Evolutionary conservation across 495 filamentous ascomycete species (phyloP), one percentile per base, ranked within the genome.

Genomic region (Pyrenula aspistea): DNA sequence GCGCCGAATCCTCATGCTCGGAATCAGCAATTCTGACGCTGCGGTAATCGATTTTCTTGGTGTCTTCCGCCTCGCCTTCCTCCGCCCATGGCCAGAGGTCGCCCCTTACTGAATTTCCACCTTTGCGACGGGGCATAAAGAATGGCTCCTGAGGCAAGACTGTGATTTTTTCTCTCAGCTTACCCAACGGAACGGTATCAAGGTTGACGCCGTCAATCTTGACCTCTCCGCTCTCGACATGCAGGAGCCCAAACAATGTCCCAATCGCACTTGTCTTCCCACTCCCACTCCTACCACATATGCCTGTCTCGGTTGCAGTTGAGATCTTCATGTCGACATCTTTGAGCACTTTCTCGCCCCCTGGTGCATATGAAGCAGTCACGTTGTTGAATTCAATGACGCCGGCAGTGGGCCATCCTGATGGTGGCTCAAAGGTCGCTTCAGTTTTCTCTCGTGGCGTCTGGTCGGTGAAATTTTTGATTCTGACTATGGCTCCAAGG

Each of bases 201-300:
- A 83, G 71, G 55, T 83, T 71, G 2, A 81, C 57, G 36, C 64
- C 70, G 52, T 83, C 81, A 57, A 85, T 79, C 12, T 67, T 73
- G 51, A 85, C 74, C 11, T 59, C 59, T 4, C 83, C 79, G 0
- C 25, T 62, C 23, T 62, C 70, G 62, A 56, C 70, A 68, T 64
- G 71, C 65, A 68, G 80, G 63, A 64, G 78, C 67, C 68, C 77
- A 62, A 85, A 77, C 8, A 86, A 71, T 2, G 74, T 73, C 0
- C 79, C 80, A 0, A 85, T 68, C 8, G 80, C 82, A 53, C 77
- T 82, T 60, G 62, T 62, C 57, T 86, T 85, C 4, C 82, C 83
- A 4, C 81, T 82, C 2, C 83, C 82, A 2, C 81, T 84, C 22
- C 83, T 75, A 12, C 82, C 83, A n/a, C 81, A 75, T 10, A 86